A percentile compares a stretch with the other conserved stretches of the same genome.
phyloP scores from a whole-genome alignment of 1,284 basidiomycete species.

The Singerocomus rubriflavus region DNA sequence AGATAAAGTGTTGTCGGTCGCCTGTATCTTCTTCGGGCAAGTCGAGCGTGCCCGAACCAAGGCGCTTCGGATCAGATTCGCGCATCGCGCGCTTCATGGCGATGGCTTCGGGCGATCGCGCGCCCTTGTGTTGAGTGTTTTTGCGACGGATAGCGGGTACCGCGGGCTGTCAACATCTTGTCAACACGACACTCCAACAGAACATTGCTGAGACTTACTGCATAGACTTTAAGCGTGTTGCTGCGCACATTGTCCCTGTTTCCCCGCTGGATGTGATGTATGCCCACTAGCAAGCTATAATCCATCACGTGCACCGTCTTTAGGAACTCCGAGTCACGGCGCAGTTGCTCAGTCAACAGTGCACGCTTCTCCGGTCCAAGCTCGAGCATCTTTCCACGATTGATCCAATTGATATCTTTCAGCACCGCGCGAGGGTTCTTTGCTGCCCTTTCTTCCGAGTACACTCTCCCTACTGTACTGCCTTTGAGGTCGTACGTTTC shows the following conservation, averaged over 20 bases:
- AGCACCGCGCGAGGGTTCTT: constrained; percentile 85
- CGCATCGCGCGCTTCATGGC: constrained; percentile 86
- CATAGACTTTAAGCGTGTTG: constrained; percentile 90
- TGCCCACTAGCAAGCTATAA: constrained; percentile 91
- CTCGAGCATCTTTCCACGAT: constrained; percentile 74
- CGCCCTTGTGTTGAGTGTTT: constrained; percentile 54
- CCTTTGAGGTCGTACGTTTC: constrained; percentile 98
- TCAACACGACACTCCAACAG: constrained; percentile 3
- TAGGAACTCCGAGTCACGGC: constrained; percentile 84
- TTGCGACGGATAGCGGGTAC: constrained; percentile 55
- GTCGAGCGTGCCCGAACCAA: constrained; percentile 58
- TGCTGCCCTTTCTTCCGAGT: constrained; percentile 80
- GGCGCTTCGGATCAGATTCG: constrained; percentile 74
- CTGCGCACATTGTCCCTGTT: constrained; percentile 89
- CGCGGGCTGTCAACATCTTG: constrained; percentile 50
- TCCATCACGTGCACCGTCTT: constrained; percentile 91
- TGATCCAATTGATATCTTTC: constrained; percentile 98
- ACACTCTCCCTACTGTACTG: constrained; percentile 86
- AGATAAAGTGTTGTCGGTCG: constrained; percentile 84
- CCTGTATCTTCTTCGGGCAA: constrained; percentile 69
- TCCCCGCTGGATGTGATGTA: constrained; percentile 89
- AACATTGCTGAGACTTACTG: constrained; percentile 50
- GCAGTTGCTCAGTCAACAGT: constrained; percentile 85
- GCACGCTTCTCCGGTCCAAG: constrained; percentile 94
- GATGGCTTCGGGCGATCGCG: constrained; percentile 65